Evolutionary conservation across 345 rosid species (phyloP).

Genomic region (Salix viminalis): DNA sequence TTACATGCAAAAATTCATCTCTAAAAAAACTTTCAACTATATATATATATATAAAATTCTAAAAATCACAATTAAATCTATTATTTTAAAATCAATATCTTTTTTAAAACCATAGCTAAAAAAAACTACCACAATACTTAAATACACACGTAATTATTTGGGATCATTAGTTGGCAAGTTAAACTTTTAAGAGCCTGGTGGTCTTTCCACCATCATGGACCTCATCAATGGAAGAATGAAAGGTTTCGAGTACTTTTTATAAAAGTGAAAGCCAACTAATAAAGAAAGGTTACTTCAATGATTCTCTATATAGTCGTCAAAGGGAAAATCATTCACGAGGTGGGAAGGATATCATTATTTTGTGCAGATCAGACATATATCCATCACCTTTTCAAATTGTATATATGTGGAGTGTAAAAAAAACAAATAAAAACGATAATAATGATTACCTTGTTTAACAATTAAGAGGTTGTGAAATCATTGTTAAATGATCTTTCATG

Average conservation of each 20-base stretch:
- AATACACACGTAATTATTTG: not conserved
- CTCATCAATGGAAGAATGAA: not conserved
- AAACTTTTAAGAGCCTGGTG: not conserved
- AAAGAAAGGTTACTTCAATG: not conserved
- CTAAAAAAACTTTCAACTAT: no score
- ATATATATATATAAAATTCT: no score
- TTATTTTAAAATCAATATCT: no score
- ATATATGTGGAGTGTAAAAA: not conserved
- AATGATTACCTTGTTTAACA: not conserved
- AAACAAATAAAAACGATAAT: not conserved
- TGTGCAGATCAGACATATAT: not conserved
- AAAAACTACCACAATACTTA: no score
- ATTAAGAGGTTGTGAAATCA: no score
- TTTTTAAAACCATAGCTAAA: no score
- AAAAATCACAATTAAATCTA: no score
- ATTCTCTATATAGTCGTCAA: not conserved
- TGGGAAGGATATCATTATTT: not conserved
- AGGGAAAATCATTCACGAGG: not conserved
- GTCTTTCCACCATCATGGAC: not conserved
- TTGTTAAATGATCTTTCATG: no score
- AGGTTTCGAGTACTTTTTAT: not conserved
- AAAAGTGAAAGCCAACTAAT: not conserved
- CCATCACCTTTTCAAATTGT: not conserved
- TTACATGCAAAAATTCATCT: no score
- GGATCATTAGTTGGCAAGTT: not conserved